Base-by-base conservation (phyloP, 345 rosid species). In the Gynandropsis gynandra region DNA sequence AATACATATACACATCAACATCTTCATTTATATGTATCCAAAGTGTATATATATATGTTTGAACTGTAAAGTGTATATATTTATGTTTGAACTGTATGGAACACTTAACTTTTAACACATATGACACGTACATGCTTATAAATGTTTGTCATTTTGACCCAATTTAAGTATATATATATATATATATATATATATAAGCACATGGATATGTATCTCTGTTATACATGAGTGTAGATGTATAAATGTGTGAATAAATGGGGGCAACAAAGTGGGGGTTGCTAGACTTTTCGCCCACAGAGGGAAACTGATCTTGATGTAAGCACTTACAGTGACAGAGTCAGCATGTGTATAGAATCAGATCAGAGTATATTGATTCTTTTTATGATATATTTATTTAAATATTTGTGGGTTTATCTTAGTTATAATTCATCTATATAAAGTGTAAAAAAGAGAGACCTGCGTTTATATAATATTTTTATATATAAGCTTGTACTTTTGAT, bases 281-380 rank as follows among this genome's bases (percentile, higher is more conserved):
- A 40, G 54, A 46, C 56, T 58, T 52, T 65, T 65, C n/a, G 16
- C 64, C 13, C 61, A 32, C 52, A 65, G 33, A 65, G 55, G 47
- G 53, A 59, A 47, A 52, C 39, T n/a, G 17, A 20, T 39, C 46
- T 65, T 65, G 58, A 58, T 46, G 21, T 58, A 42, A 58, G 59
- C 33, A 54, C 52, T 52, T 64, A 52, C 56, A 59, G 70, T 52
- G 70, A 52, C 58, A 44, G 61, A 53, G 60, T 66, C 70, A 66
- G 64, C 70, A 66, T 66, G 70, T 66, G 70, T 17, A 27, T 21
- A 59, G 56, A 66, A 24, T 24, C 29, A 24, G 29, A 24, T 66
- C 70, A 53, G 70, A 53, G 27, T 47, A 33, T 16, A 12, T 47
- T 66, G 40, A 53, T 66, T 66, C 56, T 66, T 66, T 66, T 36